Base-by-base conservation (phyloP, 805 yeast species). In the Yarrowia hollandica region DNA sequence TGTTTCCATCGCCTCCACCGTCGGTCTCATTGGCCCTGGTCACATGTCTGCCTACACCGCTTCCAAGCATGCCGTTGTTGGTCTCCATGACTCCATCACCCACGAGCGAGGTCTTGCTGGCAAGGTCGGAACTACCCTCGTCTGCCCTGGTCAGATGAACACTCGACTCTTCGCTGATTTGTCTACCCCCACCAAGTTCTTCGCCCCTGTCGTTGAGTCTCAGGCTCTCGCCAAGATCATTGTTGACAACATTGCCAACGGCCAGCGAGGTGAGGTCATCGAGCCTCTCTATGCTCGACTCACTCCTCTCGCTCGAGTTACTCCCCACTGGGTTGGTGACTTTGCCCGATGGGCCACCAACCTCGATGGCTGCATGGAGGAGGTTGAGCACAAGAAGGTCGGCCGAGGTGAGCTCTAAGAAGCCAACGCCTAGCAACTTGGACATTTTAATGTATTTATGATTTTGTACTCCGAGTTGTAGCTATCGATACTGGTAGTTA, bases 181-280 rank as follows among this genome's bases (percentile, higher is more conserved):
- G 7, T 62, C 71, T 25, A 86, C 96, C 0, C 97, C 97, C 0
- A 83, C 88, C 12, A 73, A 77, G 3, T 64, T 86, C 4, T 69
- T 90, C 8, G 98, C 98, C 0, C 98, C 97, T 0, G 88, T 86
- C 61, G 74, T 91, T 30, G 85, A 85, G 15, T 90, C 94, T 0
- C 67, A 66, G 10, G 77, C 76, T 62, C 85, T 90, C 9, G 96
- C 97, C 0, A 66, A 66, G 2, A 74, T 74, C 31, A 78, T 91
- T 2, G 73, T 84, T 15, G 68, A 71, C 5, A 82, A 88, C 0
- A 72, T 89, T 23, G 79, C 77, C 48, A 67, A 77, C 46, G 94
- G 94, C 5, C 74, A 78, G 61, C 69, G 85, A 35, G 90, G 91
- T 1, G 88, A 84, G 60, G 78, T 91, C 54, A 85, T 79, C 62